Evolutionary conservation across 2,329 filamentous ascomycete species (phyloP).

Genomic region (Podosphaera fusca): DNA sequence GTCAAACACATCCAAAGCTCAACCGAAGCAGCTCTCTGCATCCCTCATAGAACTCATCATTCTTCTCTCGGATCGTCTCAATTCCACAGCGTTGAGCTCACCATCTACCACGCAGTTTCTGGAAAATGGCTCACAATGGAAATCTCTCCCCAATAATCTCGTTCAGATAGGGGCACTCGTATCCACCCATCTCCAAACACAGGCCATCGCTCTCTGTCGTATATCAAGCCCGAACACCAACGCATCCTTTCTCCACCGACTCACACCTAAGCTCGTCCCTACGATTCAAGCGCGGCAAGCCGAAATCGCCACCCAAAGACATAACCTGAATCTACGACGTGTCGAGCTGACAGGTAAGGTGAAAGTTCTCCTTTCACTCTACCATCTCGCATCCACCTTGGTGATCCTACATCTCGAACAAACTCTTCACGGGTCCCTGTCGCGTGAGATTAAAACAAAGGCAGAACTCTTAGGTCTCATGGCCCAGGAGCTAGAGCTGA

Average conservation of each 20-base stretch:
- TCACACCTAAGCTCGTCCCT: conserved; percentile 25
- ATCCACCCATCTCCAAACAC: conserved; percentile 25
- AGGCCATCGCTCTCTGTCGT: conserved; percentile 25
- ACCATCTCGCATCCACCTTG: conserved; percentile 9
- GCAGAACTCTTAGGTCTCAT: conserved; percentile 7
- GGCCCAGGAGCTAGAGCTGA: conserved; percentile 5
- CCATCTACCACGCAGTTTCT: conserved; percentile 21
- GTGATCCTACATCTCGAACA: conserved; percentile 14
- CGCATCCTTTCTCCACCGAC: conserved; percentile 31
- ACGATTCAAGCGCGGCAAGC: conserved; percentile 18
- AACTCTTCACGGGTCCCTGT: conserved; percentile 11
- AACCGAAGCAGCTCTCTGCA: conserved; percentile 16
- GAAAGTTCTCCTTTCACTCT: conserved; percentile 7
- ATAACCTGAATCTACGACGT: conserved; percentile 18
- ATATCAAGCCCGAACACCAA: conserved; percentile 25
- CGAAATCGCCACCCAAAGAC: conserved; percentile 20
- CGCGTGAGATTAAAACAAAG: conserved; percentile 9
- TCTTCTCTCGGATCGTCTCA: conserved; percentile 24
- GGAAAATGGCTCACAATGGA: conserved; percentile 26
- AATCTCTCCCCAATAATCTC: conserved; percentile 24
- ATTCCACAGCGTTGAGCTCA: conserved; percentile 9
- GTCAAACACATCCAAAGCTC: conserved; percentile 5
- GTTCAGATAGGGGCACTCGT: conserved; percentile 24
- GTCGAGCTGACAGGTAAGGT: conserved; percentile 16
- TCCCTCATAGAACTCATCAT: conserved; percentile 30